A percentile compares a stretch with the other conserved stretches of the same genome.
phyloP scores from a whole-genome alignment of 1,284 basidiomycete species.

The Microbotryomycetes sp. region DNA sequence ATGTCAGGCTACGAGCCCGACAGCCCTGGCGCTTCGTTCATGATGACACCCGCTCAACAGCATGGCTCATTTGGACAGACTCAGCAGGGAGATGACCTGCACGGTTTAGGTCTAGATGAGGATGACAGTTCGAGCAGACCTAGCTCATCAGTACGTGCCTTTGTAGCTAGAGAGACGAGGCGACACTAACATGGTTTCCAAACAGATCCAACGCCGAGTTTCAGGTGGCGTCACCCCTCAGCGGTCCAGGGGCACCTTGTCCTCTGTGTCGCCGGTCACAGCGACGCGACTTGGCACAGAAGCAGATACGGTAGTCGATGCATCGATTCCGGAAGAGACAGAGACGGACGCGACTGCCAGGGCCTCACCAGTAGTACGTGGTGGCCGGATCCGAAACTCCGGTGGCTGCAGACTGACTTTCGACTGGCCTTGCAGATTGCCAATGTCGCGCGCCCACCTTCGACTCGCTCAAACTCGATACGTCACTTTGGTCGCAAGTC shows the following conservation, averaged over 20 bases:
- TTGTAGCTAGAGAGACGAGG: too few relatives aligned
- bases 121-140: conserved; percentile 1
- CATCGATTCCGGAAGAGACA: background rate
- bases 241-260: background rate
- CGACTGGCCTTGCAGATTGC: background rate
- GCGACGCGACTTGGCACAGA: background rate
- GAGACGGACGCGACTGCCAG: background rate
- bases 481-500: background rate
- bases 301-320: background rate
- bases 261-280: background rate
- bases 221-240: background rate
- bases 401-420: too few relatives aligned
- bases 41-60: background rate
- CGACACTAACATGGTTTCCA: background rate
- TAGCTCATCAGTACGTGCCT: background rate
- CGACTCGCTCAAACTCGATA: conserved; percentile 3
- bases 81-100: background rate
- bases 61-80: background rate
- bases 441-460: conserved; percentile 8
- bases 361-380: background rate
- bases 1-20: conserved; percentile 20
- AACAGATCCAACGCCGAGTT: background rate
- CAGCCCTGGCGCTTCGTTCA: conserved; percentile 4
- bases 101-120: conserved; percentile 20
- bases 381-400: background rate